Conservation (phyloP, 2,329 filamentous ascomycete species). For the Alternaria burnsii region DNA sequence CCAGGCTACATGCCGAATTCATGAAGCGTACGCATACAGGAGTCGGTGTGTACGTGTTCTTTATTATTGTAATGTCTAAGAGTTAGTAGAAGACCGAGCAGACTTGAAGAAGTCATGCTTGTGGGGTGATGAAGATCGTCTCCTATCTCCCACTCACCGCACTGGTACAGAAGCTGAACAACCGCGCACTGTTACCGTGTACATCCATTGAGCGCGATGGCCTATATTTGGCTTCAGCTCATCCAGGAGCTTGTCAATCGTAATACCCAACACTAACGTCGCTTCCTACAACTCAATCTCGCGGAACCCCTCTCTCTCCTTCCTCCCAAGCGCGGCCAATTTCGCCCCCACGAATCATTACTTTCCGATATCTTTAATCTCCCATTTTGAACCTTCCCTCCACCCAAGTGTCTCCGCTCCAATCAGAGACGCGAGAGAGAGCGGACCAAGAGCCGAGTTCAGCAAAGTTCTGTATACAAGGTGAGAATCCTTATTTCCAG, state of each 20-base stretch:
- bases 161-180: background rate
- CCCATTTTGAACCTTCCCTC: background rate
- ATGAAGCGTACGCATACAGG: background rate
- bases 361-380: background rate
- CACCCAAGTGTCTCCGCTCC: background rate
- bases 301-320: background rate
- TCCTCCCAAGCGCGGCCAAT: background rate
- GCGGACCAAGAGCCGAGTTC: constrained; percentile 1
- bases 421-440: background rate
- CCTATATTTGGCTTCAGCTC: background rate
- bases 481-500: constrained; percentile 1
- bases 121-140: background rate
- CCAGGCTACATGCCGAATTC: background rate
- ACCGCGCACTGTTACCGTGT: background rate
- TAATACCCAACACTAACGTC: constrained; percentile 2
- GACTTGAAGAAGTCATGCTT: background rate
- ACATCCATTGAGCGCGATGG: background rate
- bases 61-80: background rate
- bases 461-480: background rate
- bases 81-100: background rate
- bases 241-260: background rate
- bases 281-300: background rate
- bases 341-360: constrained; percentile 7
- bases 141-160: background rate
- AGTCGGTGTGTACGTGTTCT: background rate